Conservation (phyloP, 1,139 yeast species). For the Blastobotrys arbuscula region DNA sequence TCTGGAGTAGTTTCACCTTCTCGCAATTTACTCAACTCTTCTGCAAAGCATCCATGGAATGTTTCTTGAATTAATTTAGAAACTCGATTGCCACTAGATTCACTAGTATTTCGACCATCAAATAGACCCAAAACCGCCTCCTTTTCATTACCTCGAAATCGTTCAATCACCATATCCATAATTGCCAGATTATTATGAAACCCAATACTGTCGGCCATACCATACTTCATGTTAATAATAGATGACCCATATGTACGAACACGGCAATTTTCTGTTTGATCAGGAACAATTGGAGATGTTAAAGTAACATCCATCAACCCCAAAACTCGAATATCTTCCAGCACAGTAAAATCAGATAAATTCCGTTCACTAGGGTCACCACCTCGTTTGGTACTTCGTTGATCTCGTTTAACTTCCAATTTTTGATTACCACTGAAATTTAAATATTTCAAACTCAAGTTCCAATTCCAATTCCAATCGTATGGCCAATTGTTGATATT, state of each 20-base stretch:
- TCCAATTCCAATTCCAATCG: slow-evolving; percentile 98
- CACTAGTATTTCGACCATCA: slow-evolving; percentile 67
- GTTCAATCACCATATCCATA: slow-evolving; percentile 81
- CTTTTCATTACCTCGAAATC: slow-evolving; percentile 76
- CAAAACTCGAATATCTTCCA: slow-evolving; percentile 64
- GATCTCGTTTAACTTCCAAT: slow-evolving; percentile 73
- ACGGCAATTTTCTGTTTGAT: slow-evolving; percentile 76
- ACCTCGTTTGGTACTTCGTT: slow-evolving; percentile 32
- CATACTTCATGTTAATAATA: slow-evolving; percentile 72
- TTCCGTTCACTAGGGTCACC: slow-evolving; percentile 33
- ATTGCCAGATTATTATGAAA: slow-evolving; percentile 59
- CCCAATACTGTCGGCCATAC: slow-evolving; percentile 87
- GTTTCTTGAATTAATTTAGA: slow-evolving; percentile 71
- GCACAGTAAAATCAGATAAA: slow-evolving; percentile 69
- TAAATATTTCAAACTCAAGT: slow-evolving; percentile 66
- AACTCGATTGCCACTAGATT: slow-evolving; percentile 46
- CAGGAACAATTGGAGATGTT: slow-evolving; percentile 79
- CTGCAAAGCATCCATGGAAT: slow-evolving; percentile 56
- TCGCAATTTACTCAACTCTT: slow-evolving; percentile 53
- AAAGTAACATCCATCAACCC: slow-evolving; percentile 95
- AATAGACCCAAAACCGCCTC: slow-evolving; percentile 73
- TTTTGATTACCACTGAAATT: slow-evolving; percentile 91
- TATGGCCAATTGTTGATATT: slow-evolving; percentile 92
- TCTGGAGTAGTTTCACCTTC: slow-evolving; percentile 46
- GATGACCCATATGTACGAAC: slow-evolving; percentile 91